phyloP scores from a whole-genome alignment of 257 asterid genomes.

The Solanum pinnatisectum region DNA sequence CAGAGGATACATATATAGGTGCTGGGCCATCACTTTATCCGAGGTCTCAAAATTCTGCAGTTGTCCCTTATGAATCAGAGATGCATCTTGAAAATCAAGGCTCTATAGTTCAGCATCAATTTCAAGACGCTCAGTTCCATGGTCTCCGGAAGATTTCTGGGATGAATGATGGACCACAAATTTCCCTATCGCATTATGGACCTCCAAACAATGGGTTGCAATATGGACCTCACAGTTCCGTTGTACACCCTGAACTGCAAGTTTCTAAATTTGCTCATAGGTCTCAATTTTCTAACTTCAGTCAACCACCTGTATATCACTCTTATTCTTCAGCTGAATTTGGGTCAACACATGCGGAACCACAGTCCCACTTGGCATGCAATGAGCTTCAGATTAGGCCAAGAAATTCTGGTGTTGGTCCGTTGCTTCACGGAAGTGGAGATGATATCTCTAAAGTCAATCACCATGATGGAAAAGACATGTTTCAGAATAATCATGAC shows the following conservation, averaged over 20 bases:
- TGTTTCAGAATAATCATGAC: slow-evolving; percentile 7
- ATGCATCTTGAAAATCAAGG: background rate
- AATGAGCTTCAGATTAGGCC: slow-evolving; percentile 22
- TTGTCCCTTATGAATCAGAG: slow-evolving; percentile 19
- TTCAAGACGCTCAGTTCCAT: slow-evolving; percentile 5
- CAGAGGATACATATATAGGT: background rate
- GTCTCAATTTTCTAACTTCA: slow-evolving; percentile 22
- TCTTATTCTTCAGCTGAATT: slow-evolving; percentile 20
- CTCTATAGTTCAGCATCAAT: background rate
- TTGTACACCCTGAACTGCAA: slow-evolving; percentile 25
- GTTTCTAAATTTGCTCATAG: slow-evolving; percentile 14
- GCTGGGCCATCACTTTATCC: slow-evolving; percentile 16
- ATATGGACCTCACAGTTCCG: slow-evolving; percentile 17
- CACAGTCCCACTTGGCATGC: slow-evolving; percentile 17
- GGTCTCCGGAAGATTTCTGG: slow-evolving; percentile 12
- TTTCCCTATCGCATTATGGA: slow-evolving; percentile 10
- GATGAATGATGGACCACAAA: slow-evolving; percentile 9
- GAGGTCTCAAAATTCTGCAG: slow-evolving; percentile 16
- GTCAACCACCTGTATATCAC: slow-evolving; percentile 21
- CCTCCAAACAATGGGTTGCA: slow-evolving; percentile 16
- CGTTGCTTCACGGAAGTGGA: background rate
- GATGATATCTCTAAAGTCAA: slow-evolving; percentile 10
- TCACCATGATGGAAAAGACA: slow-evolving; percentile 13
- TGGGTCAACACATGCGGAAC: slow-evolving; percentile 19
- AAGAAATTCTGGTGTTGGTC: slow-evolving; percentile 11